phyloP scores from a whole-genome alignment of 441 rosid species.

The Corymbia calophylla region DNA sequence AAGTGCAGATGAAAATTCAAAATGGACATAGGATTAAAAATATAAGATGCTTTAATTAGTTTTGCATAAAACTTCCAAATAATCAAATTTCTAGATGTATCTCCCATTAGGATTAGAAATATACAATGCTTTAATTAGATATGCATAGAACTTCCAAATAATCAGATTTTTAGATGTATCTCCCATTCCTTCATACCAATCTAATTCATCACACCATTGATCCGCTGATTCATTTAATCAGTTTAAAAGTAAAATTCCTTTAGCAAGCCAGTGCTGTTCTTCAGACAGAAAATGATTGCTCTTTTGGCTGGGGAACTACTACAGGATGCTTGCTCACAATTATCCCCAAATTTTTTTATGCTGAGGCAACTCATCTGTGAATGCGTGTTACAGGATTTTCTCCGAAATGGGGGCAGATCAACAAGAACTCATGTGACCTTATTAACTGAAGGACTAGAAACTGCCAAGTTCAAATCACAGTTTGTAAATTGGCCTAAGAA shows the following conservation, averaged over 20 bases:
- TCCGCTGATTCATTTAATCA: not conserved
- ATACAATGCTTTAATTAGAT: not conserved
- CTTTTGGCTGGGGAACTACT: not conserved
- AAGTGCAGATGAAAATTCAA: not conserved
- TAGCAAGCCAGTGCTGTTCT: not conserved
- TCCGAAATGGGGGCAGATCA: slow-evolving; percentile 44
- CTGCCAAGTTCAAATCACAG: slow-evolving; percentile 57
- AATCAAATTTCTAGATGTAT: not conserved
- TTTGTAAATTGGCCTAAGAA: slow-evolving; percentile 72
- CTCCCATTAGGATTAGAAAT: not conserved
- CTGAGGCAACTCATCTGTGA: not conserved
- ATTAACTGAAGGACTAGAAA: slow-evolving; percentile 78
- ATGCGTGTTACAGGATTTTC: slow-evolving; percentile 25
- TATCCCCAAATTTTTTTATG: not conserved
- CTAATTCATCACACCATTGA: not conserved
- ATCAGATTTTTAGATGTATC: not conserved
- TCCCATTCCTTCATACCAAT: not conserved
- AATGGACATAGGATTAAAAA: not conserved
- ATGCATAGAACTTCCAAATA: not conserved
- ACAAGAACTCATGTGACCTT: slow-evolving; percentile 35
- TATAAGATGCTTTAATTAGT: not conserved
- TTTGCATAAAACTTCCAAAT: not conserved
- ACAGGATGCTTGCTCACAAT: not conserved
- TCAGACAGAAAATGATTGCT: not conserved
- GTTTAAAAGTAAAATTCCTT: not conserved